Percentiles rank a stretch among this genome's conserved stretches.
phyloP scores from a whole-genome alignment of 768 basidiomycete species.

The Rhodotorula babjevae region DNA sequence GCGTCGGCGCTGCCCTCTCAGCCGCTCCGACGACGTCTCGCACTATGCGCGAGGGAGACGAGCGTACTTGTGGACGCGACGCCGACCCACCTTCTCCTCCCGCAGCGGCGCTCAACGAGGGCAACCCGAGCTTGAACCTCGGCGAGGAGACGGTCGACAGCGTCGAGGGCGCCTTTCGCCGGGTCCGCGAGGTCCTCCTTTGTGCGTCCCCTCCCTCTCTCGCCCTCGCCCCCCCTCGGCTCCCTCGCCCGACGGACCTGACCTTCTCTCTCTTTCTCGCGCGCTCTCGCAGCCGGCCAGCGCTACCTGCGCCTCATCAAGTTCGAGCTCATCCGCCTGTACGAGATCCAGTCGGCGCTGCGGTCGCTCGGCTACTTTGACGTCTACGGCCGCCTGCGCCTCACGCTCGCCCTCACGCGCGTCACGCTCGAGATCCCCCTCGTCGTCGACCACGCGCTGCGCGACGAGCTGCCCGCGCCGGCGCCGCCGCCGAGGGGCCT shows the following conservation, averaged over 20 bases:
- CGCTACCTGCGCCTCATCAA: slow-evolving; percentile 71
- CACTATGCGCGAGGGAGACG: too few relatives aligned
- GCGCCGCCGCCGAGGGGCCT: background rate
- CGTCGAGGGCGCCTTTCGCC: slow-evolving; percentile 64
- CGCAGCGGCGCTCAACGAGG: slow-evolving; percentile 68
- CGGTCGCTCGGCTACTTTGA: slow-evolving; percentile 72
- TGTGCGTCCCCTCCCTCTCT: slow-evolving; percentile 52
- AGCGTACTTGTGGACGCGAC: too few relatives aligned
- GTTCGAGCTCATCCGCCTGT: slow-evolving; percentile 66
- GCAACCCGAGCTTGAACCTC: slow-evolving; percentile 70
- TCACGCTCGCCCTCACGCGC: slow-evolving; percentile 71
- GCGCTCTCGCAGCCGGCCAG: slow-evolving; percentile 50
- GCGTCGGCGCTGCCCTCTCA: slow-evolving; percentile 43
- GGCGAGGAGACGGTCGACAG: slow-evolving; percentile 74
- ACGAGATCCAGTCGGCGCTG: slow-evolving; percentile 74
- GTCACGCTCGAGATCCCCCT: slow-evolving; percentile 71
- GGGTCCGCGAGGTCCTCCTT: slow-evolving; percentile 68
- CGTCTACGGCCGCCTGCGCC: slow-evolving; percentile 65
- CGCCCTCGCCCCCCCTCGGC: background rate
- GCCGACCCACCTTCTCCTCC: background rate
- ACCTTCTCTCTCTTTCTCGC: too few relatives aligned
- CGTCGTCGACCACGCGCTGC: slow-evolving; percentile 65
- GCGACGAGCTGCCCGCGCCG: slow-evolving; percentile 45
- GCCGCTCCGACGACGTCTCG: too few relatives aligned
- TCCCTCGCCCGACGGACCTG: background rate